Percentiles rank a stretch among this genome's conserved stretches.
Evolutionary conservation across 352 stramenopile species (phyloP).

Genomic region (Globisporangium irregulare): DNA sequence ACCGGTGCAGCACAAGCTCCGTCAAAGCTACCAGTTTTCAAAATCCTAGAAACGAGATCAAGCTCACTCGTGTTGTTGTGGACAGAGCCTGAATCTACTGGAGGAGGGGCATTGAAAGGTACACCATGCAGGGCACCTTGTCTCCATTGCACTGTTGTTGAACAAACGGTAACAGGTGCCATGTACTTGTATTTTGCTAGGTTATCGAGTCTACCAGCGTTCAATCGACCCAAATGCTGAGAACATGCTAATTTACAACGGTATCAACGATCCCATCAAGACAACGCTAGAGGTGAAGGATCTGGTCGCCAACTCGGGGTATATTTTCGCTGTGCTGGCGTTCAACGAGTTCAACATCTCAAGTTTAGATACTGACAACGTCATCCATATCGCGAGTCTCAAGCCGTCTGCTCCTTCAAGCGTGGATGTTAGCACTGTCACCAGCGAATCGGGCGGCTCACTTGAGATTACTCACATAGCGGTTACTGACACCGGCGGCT

Average conservation of each 20-base stretch:
- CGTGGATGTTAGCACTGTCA: constrained; percentile 19
- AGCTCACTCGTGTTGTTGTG: constrained; percentile 32
- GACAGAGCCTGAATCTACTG: constrained; percentile 31
- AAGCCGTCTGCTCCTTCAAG: constrained; percentile 18
- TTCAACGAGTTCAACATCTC: constrained; percentile 44
- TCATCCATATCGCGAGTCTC: constrained; percentile 19
- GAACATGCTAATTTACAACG: constrained; percentile 26
- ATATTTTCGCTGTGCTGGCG: constrained; percentile 35
- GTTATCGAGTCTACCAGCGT: constrained; percentile 27
- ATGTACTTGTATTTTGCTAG: constrained; percentile 12
- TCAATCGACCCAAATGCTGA: not conserved
- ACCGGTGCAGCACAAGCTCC: constrained; percentile 23
- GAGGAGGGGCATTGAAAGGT: constrained; percentile 39
- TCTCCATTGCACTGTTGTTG: not conserved
- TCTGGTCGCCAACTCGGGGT: constrained; percentile 28
- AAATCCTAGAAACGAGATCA: constrained; percentile 19
- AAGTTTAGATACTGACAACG: constrained; percentile 16
- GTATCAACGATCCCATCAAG: constrained; percentile 10
- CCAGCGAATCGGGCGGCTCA: constrained; percentile 26
- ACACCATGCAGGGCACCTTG: not conserved
- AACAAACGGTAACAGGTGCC: not conserved
- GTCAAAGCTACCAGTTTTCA: constrained; percentile 14
- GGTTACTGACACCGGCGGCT: constrained; percentile 31
- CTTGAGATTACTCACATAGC: constrained; percentile 23
- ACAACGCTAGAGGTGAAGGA: constrained; percentile 17